Conservation (phyloP, 2,329 filamentous ascomycete genomes). For the Aspergillus ochraceus region DNA sequence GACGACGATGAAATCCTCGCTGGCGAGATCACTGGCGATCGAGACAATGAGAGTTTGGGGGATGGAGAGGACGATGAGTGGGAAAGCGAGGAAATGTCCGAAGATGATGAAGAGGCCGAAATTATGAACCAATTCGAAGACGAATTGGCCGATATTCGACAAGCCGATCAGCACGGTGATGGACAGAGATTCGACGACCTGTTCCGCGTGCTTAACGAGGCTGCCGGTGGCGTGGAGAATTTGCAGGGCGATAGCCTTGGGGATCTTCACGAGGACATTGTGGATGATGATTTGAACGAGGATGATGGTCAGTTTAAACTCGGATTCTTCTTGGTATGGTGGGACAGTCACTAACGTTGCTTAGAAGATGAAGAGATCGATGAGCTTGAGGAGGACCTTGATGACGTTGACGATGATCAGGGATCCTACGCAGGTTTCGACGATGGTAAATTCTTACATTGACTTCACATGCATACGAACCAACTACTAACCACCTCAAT, state of each 20-base stretch:
- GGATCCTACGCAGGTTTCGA: constrained; percentile 42
- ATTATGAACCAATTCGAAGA: constrained; percentile 47
- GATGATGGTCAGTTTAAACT: constrained; percentile 50
- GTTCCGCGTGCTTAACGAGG: constrained; percentile 46
- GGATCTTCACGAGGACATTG: constrained; percentile 46
- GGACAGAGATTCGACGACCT: constrained; percentile 47
- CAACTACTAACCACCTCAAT: constrained; percentile 31
- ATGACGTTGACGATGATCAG: constrained; percentile 47
- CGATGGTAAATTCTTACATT: constrained; percentile 21
- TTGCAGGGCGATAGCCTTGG: constrained; percentile 48
- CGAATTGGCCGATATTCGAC: constrained; percentile 42
- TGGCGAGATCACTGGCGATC: constrained; percentile 56
- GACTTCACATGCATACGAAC: neutral
- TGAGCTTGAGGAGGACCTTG: constrained; percentile 47
- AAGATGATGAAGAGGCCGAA: constrained; percentile 47
- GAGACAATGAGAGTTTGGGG: constrained; percentile 52
- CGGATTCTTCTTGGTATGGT: neutral
- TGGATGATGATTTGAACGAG: constrained; percentile 59
- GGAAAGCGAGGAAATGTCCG: constrained; percentile 51
- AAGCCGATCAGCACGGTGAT: constrained; percentile 41
- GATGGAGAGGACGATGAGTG: constrained; percentile 51
- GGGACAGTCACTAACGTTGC: constrained; percentile 25
- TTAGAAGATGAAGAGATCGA: constrained; percentile 60
- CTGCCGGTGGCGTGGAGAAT: constrained; percentile 43
- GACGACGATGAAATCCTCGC: constrained; percentile 53